Evolutionary conservation across 192 early-diverging fungal species (phyloP).

Genomic region (Gamsiella multidivaricata): DNA sequence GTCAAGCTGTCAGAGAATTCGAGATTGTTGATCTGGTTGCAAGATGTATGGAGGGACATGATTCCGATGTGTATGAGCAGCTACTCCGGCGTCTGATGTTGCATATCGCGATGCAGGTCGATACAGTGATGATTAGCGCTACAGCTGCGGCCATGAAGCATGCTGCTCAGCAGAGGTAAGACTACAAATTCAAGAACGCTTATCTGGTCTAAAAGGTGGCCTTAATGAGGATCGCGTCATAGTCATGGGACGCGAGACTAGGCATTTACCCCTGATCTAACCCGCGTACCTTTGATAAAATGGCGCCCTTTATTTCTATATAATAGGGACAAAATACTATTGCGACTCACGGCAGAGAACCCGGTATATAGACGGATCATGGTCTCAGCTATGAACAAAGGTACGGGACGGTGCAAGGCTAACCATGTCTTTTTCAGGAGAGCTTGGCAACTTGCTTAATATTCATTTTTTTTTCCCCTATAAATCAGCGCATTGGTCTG

Average conservation of each 20-base stretch:
- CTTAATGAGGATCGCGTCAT: slow-evolving; percentile 3
- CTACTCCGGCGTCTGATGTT: slow-evolving; percentile 15
- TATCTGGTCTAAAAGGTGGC: neutral
- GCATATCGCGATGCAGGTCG: slow-evolving; percentile 43
- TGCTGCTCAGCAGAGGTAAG: slow-evolving; percentile 48
- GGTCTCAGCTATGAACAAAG: slow-evolving; percentile 21
- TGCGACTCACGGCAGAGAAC: slow-evolving; percentile 36
- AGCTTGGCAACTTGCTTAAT: too few relatives aligned
- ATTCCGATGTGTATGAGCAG: slow-evolving; percentile 22
- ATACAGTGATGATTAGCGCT: slow-evolving; percentile 42
- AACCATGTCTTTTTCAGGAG: too few relatives aligned
- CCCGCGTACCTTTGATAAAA: too few relatives aligned
- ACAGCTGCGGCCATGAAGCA: slow-evolving; percentile 21
- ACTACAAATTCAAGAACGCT: too few relatives aligned
- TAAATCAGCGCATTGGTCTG: slow-evolving; percentile 12
- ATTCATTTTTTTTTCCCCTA: too few relatives aligned
- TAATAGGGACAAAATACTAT: slow-evolving; percentile 37
- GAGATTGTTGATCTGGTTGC: slow-evolving; percentile 33
- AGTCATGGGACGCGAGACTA: neutral
- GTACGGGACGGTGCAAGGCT: slow-evolving; percentile 17
- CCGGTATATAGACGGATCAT: slow-evolving; percentile 42
- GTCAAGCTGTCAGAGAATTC: slow-evolving; percentile 3
- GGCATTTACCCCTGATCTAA: neutral
- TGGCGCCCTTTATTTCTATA: too few relatives aligned
- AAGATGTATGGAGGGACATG: slow-evolving; percentile 27